Base-by-base conservation (phyloP, 1,284 basidiomycete genomes). In the Ceraceosorus guamensis region DNA sequence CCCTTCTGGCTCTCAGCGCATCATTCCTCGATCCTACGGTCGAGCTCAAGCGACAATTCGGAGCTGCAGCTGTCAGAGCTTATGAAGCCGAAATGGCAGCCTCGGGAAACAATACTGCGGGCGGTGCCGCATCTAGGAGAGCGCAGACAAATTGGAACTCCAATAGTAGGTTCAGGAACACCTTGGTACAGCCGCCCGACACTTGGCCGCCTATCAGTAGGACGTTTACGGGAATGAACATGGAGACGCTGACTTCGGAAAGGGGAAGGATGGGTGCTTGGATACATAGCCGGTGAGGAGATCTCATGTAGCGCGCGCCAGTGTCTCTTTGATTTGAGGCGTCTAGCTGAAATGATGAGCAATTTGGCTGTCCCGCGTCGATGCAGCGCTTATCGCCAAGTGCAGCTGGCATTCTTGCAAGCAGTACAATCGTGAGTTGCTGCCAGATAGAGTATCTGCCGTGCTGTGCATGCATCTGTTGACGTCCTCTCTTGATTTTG, bases 41-140 rank as follows among this genome's bases (percentile, higher is more conserved):
- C 34, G 73, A 76, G 56, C 66, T 76, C 5, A 63, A 63, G 7
- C 62, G 71, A 13, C 70, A 71, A 48, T 76, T 76, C 49, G 74
- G 74, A 14, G 66, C 71, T 0, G 71, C 74, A 5, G 74, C 72
- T 13, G 70, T 76, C 59, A 72, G 71, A 53, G 72, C 74, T 3
- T 74, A 65, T 46, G 64, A 71, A 46, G 62, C 59, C 14, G 67
- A 71, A 48, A 61, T 60, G 24, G 63, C 59, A 14, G 49, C 55
- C 6, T 49, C 57, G 1, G 49, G 52, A 30, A 46, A 44, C 31
- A 57, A 46, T 35, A 48, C 31, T 50, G 63, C 54, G 2, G 55
- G 53, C 43, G 61, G 39, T 4, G 62, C 56, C 24, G 73, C 60
- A 2, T 43, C 64, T 18, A 70, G 60, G 13, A 56, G 67, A 31